phyloP scores from a whole-genome alignment of 202 grass and related monocot species.

The Saccharum hybrid region DNA sequence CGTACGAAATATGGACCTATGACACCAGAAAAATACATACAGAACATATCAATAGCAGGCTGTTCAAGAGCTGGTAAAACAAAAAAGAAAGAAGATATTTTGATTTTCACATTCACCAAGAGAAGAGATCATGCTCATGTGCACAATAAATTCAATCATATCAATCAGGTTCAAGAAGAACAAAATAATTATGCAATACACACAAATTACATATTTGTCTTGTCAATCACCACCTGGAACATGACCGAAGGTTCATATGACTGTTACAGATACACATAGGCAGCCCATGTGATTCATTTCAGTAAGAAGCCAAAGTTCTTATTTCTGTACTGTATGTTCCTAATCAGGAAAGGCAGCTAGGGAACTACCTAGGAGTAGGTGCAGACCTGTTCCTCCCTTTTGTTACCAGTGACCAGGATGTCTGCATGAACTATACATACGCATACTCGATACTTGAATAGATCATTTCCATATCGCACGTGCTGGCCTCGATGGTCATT shows the following conservation, averaged over 20 bases:
- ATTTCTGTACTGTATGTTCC: neutral
- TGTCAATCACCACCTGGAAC: neutral
- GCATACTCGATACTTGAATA: slow-evolving; percentile 10
- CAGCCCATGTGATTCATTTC: slow-evolving; percentile 20
- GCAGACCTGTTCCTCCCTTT: slow-evolving; percentile 19
- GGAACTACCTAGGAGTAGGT: slow-evolving; percentile 25
- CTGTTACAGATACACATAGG: neutral
- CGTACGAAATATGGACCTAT: neutral
- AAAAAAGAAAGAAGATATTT: neutral
- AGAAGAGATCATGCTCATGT: neutral
- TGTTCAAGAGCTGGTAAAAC: neutral
- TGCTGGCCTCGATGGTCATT: neutral
- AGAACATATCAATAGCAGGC: slow-evolving; percentile 7
- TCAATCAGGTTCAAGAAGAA: neutral
- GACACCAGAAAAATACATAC: neutral
- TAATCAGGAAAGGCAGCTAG: slow-evolving; percentile 26
- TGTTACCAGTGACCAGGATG: neutral
- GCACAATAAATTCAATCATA: neutral
- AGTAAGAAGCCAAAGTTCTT: slow-evolving; percentile 32
- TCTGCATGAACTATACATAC: slow-evolving; percentile 9
- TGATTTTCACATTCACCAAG: neutral
- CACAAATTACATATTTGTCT: neutral
- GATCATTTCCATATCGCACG: neutral
- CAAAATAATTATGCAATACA: neutral
- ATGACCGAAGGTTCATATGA: slow-evolving; percentile 20